These are phyloP conservation scores for Bolboschoenoplectus hybrid DNA, from an alignment of 202 grass and related monocot species.

Conservation along the genomic window DNA sequence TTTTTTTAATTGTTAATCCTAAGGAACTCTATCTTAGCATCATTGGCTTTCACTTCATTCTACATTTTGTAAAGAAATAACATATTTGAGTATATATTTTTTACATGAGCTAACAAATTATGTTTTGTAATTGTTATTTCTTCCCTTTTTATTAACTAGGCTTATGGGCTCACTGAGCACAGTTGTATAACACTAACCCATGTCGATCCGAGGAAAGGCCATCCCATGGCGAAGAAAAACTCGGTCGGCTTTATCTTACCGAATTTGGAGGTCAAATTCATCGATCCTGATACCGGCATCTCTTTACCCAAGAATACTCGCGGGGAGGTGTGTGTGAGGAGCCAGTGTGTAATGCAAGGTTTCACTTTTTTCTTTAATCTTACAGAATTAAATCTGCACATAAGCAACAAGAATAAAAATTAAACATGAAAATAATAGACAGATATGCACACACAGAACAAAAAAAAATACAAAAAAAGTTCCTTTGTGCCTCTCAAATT, in stretches of 20 bases:
- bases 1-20: neutral
- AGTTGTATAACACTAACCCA: slow-evolving; percentile 95
- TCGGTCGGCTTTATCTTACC: slow-evolving; percentile 91
- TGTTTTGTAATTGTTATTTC: neutral
- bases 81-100: neutral
- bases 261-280: slow-evolving; percentile 92
- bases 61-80: neutral
- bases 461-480: neutral
- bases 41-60: neutral
- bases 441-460: neutral
- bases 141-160: slow-evolving; percentile 27
- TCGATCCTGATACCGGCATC: slow-evolving; percentile 61
- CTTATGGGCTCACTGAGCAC: slow-evolving; percentile 93
- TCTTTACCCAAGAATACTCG: slow-evolving; percentile 74
- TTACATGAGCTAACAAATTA: neutral
- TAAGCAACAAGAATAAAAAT: neutral
- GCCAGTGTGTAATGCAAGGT: slow-evolving; percentile 92
- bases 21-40: neutral
- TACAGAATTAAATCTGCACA: neutral
- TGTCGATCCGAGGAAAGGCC: slow-evolving; percentile 44
- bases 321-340: slow-evolving; percentile 78
- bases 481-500: neutral
- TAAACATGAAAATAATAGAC: neutral
- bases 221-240: slow-evolving; percentile 60
- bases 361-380: neutral